These are phyloP conservation scores for Ophiostoma angusticollis DNA, from an alignment of 2,329 filamentous ascomycete genomes.

Conservation along the genomic window DNA sequence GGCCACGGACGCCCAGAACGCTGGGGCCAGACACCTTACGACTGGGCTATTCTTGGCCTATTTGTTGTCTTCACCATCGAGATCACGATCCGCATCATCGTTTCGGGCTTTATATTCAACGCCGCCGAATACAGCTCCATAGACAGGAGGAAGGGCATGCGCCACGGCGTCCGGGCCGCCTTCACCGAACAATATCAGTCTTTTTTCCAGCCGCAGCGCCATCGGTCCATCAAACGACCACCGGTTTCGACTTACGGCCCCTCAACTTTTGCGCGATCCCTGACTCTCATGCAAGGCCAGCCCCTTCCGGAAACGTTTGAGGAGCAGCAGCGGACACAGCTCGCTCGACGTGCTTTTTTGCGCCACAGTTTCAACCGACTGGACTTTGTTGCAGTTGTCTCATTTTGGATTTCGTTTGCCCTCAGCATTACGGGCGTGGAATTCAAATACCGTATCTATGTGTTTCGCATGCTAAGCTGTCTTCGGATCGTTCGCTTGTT, in stretches of 20 bases:
- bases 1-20: constrained; percentile 44
- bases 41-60: constrained; percentile 69
- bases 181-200: constrained; percentile 63
- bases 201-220: constrained; percentile 71
- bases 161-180: constrained; percentile 59
- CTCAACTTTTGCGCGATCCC: constrained; percentile 59
- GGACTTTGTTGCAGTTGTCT: constrained; percentile 87
- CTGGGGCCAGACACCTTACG: constrained; percentile 59
- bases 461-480: constrained; percentile 95
- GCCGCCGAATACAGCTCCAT: constrained; percentile 85
- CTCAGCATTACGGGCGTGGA: constrained; percentile 61
- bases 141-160: constrained; percentile 62
- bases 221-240: constrained; percentile 48
- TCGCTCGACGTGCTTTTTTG: constrained; percentile 83
- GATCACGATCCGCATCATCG: constrained; percentile 68
- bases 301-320: constrained; percentile 48
- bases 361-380: constrained; percentile 92
- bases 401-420: constrained; percentile 84
- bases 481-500: constrained; percentile 85
- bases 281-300: constrained; percentile 61
- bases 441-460: constrained; percentile 57
- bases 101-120: constrained; percentile 88
- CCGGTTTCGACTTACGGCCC: constrained; percentile 34
- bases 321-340: constrained; percentile 70
- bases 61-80: constrained; percentile 88